Base-by-base conservation (phyloP, 495 filamentous ascomycete species). In the Arthonia radiata region DNA sequence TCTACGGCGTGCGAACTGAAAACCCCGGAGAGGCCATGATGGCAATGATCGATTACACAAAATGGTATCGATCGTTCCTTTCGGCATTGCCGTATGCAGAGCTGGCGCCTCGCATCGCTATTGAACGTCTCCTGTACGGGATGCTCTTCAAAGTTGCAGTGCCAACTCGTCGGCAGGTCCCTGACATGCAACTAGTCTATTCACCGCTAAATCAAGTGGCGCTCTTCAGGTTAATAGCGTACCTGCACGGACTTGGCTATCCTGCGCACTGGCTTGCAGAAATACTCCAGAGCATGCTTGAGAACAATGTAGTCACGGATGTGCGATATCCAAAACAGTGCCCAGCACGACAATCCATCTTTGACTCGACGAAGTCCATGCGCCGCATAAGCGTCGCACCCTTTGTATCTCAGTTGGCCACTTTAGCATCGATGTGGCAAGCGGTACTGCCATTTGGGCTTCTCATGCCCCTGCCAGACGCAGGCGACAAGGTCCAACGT, bases 101-200 rank as follows among this genome's bases (percentile, higher is more conserved):
- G 19, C 19, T 22, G 19, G 11, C 11, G 19, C 6, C 7, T 22
- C 19, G 44, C 4, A 17, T 13, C 3, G 26, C 25, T 13, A 28
- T 54, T 18, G 42, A 33, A 16, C 38, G 35, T 23, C 49, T 47
- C 41, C 27, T 52, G 4, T 30, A 41, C 15, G 28, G 36, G 6
- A 24, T 42, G 12, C 48, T 48, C 31, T 36, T 52, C 29, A 53
- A 51, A 26, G 36, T 48, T 24, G 42, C 37, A 9, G 24, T 50
- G 12, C 47, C 43, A 3, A 11, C 19, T 11, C 7, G 6, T 7
- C 19, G 19, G 19, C 7, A 22, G 19, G 6, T 22, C 6, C 19
- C 6, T 22, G 6, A 6, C 6, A 22, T 22, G 38, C 33, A 16
- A 19, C 26, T 4, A 37, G 38, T 1, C 17, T 29, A 36, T 11